Percentiles rank a stretch among this genome's conserved stretches.
phyloP scores from a whole-genome alignment of 176 grass and related monocot species.

The Carex littledalei region DNA sequence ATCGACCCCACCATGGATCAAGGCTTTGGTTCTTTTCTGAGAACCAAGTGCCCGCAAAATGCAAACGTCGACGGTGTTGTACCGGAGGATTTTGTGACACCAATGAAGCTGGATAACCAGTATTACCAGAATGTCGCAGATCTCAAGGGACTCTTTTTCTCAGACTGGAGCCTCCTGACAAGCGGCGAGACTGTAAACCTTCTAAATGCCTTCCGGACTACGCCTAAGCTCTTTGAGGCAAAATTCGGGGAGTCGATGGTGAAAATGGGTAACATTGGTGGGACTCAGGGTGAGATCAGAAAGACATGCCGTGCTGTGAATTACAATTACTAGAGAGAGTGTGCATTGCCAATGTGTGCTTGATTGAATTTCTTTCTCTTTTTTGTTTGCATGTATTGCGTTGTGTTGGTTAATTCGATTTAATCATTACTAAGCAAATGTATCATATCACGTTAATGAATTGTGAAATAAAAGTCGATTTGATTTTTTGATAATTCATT shows the following conservation, averaged over 20 bases:
- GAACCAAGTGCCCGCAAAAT: conserved; percentile 10
- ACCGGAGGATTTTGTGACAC: conserved; percentile 25
- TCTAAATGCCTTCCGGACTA: conserved; percentile 32
- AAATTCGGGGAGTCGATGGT: conserved; percentile 57
- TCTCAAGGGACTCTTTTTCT: conserved; percentile 1
- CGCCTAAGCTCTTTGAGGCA: conserved; percentile 8
- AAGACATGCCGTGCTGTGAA: conserved; percentile 41
- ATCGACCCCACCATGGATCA: background rate
- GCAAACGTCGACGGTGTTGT: conserved; percentile 34
- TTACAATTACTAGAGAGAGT: background rate
- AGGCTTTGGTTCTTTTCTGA: background rate
- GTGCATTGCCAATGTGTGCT: too few relatives aligned
- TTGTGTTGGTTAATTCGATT: background rate
- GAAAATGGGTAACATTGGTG: conserved; percentile 57
- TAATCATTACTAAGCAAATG: background rate
- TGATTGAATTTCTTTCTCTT: too few relatives aligned
- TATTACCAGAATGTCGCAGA: conserved; percentile 48
- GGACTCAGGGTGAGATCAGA: conserved; percentile 50
- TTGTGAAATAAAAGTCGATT: background rate
- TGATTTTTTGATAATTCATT: background rate
- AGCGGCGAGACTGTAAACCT: conserved; percentile 40
- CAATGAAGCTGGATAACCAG: conserved; percentile 34
- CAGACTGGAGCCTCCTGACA: conserved; percentile 30
- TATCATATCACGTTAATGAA: background rate
- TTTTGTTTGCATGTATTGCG: too few relatives aligned